Evolutionary conservation across 2,329 filamentous ascomycete species (phyloP).

Genomic region (Camillea tinctor): DNA sequence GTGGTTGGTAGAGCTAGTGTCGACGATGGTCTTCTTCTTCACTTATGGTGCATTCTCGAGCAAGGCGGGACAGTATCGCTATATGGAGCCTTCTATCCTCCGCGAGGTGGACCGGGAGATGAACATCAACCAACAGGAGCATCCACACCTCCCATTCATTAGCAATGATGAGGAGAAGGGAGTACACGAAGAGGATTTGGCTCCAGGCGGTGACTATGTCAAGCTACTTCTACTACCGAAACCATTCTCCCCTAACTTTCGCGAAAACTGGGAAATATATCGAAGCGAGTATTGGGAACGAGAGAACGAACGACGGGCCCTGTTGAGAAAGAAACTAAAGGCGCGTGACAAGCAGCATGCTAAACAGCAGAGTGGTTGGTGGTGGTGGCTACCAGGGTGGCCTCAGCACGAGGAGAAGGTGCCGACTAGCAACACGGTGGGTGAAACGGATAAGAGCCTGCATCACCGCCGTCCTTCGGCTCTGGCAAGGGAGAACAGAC

Average conservation of each 20-base stretch:
- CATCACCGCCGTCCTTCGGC: slow-evolving; percentile 41
- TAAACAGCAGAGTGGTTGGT: slow-evolving; percentile 66
- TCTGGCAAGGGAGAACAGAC: slow-evolving; percentile 47
- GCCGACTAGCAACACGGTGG: slow-evolving; percentile 10
- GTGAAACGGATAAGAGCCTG: slow-evolving; percentile 36
- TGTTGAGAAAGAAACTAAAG: slow-evolving; percentile 68
- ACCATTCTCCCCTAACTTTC: slow-evolving; percentile 89
- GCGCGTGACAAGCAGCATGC: slow-evolving; percentile 67
- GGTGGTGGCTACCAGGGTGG: slow-evolving; percentile 84
- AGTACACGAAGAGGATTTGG: slow-evolving; percentile 85
- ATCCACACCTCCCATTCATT: slow-evolving; percentile 40
- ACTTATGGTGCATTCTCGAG: slow-evolving; percentile 72
- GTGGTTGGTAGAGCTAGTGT: slow-evolving; percentile 76
- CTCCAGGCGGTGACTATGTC: slow-evolving; percentile 85
- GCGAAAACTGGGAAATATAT: slow-evolving; percentile 96
- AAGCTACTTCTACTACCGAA: slow-evolving; percentile 90
- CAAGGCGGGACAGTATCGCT: slow-evolving; percentile 69
- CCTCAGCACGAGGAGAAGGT: slow-evolving; percentile 36
- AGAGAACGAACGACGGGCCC: slow-evolving; percentile 83
- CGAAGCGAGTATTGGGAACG: slow-evolving; percentile 94
- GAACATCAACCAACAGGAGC: slow-evolving; percentile 43
- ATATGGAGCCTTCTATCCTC: slow-evolving; percentile 65
- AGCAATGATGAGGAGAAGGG: slow-evolving; percentile 57
- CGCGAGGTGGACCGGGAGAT: slow-evolving; percentile 61
- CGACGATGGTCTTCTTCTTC: slow-evolving; percentile 72